Conservation (phyloP, 257 asterid species). For the Thymus mandschuricus region DNA sequence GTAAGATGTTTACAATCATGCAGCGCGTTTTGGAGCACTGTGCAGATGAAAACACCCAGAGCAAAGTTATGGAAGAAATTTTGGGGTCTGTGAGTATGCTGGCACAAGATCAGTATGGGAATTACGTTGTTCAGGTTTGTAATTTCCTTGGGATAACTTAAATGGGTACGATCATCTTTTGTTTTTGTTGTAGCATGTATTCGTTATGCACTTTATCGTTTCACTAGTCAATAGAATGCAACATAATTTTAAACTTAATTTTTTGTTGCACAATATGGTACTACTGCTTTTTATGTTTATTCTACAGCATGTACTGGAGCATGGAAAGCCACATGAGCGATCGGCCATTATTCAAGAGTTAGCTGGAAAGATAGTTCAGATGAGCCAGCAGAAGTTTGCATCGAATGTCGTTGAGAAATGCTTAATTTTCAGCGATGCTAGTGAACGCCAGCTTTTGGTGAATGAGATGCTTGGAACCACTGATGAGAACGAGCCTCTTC, state of each 20-base stretch:
- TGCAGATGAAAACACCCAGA: constrained; percentile 67
- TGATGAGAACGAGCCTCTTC: constrained; percentile 98
- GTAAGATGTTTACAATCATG: constrained; percentile 24
- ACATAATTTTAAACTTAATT: neutral
- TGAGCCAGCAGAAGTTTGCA: constrained; percentile 99
- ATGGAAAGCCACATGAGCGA: constrained; percentile 92
- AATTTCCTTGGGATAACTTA: neutral
- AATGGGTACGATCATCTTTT: neutral
- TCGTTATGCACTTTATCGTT: neutral
- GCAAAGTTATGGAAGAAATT: constrained; percentile 91
- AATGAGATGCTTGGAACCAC: constrained; percentile 98
- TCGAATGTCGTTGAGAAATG: constrained; percentile 98
- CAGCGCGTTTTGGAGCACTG: constrained; percentile 96
- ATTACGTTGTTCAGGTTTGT: constrained; percentile 90
- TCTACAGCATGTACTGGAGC: constrained; percentile 84
- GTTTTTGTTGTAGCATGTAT: neutral
- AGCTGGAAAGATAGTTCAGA: constrained; percentile 91
- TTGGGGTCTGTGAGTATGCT: constrained; percentile 86
- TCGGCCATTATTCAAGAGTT: constrained; percentile 80
- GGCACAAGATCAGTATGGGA: constrained; percentile 97
- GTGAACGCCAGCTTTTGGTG: constrained; percentile 79
- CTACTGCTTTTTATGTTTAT: constrained; percentile 4
- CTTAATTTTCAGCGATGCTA: constrained; percentile 78
- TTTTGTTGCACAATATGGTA: neutral
- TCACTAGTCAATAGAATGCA: neutral